Conservation (phyloP, 139 green algal genomes). For the Chlorella vulgaris region DNA sequence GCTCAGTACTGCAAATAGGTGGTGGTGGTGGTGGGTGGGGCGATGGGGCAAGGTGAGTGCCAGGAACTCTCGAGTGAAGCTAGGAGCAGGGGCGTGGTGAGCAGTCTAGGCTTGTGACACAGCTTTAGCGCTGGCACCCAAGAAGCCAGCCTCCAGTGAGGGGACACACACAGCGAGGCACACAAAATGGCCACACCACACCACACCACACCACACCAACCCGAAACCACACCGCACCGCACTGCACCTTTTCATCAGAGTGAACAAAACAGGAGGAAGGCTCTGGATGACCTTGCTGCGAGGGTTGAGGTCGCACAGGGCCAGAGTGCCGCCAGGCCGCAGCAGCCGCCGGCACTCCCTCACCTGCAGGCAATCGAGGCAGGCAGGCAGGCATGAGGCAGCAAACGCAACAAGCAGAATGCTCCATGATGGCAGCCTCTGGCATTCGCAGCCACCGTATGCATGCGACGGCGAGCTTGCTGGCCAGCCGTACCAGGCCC, state of each 20-base stretch:
- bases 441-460: too few relatives aligned
- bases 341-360: slow-evolving; percentile 74
- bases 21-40: not conserved
- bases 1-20: slow-evolving; percentile 64
- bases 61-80: too few relatives aligned
- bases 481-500: slow-evolving; percentile 11
- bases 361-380: slow-evolving; percentile 26
- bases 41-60: not conserved
- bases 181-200: too few relatives aligned
- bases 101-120: not conserved
- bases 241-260: slow-evolving; percentile 74
- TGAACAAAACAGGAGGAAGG: slow-evolving; percentile 81
- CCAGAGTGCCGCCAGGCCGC: slow-evolving; percentile 68
- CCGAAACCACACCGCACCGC: too few relatives aligned
- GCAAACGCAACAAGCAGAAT: too few relatives aligned
- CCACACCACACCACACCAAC: too few relatives aligned
- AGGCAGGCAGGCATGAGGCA: not conserved
- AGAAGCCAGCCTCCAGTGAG: too few relatives aligned
- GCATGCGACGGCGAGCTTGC: not conserved
- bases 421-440: too few relatives aligned
- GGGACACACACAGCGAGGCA: too few relatives aligned
- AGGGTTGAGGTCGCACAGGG: slow-evolving; percentile 85
- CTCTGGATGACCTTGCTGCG: slow-evolving; percentile 80
- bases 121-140: too few relatives aligned
- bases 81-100: too few relatives aligned